phyloP scores from a whole-genome alignment of 2,329 filamentous ascomycete species.

The Claviceps pusilla region DNA sequence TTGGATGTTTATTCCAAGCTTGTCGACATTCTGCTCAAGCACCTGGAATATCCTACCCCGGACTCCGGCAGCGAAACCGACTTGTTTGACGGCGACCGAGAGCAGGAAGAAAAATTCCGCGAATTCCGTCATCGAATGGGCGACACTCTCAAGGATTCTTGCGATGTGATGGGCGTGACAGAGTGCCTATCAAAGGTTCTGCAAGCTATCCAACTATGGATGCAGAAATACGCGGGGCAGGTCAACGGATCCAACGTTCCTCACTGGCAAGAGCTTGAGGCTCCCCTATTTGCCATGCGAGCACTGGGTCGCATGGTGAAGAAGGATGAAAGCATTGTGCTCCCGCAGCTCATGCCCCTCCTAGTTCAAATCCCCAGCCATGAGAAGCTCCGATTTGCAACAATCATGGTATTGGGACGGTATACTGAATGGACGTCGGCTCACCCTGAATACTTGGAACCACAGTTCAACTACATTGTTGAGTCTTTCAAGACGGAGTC shows the following conservation, averaged over 20 bases:
- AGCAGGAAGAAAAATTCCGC: slow-evolving; percentile 91
- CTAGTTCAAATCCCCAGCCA: slow-evolving; percentile 90
- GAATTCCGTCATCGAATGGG: slow-evolving; percentile 96
- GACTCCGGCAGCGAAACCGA: slow-evolving; percentile 63
- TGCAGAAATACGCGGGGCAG: slow-evolving; percentile 62
- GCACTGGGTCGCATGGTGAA: slow-evolving; percentile 96
- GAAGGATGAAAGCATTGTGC: slow-evolving; percentile 68
- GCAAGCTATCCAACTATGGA: slow-evolving; percentile 75
- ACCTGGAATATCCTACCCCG: slow-evolving; percentile 71
- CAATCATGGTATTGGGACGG: slow-evolving; percentile 89
- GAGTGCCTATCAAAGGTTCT: slow-evolving; percentile 86
- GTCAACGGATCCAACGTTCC: slow-evolving; percentile 63
- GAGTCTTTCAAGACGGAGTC: slow-evolving; percentile 80
- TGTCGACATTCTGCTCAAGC: slow-evolving; percentile 82
- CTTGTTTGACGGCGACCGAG: slow-evolving; percentile 87
- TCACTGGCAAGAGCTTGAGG: slow-evolving; percentile 92
- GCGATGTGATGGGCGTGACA: slow-evolving; percentile 85
- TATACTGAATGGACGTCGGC: slow-evolving; percentile 97
- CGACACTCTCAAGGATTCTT: slow-evolving; percentile 92
- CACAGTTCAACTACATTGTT: slow-evolving; percentile 91
- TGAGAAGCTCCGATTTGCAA: slow-evolving; percentile 95
- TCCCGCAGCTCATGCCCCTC: slow-evolving; percentile 83
- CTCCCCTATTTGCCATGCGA: slow-evolving; percentile 84
- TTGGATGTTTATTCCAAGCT: slow-evolving; percentile 75
- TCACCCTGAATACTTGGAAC: slow-evolving; percentile 80